Evolutionary conservation across 768 basidiomycete genomes (phyloP), one percentile per base, ranked within the genome.

Genomic region (Xerocomellus intermedius): DNA sequence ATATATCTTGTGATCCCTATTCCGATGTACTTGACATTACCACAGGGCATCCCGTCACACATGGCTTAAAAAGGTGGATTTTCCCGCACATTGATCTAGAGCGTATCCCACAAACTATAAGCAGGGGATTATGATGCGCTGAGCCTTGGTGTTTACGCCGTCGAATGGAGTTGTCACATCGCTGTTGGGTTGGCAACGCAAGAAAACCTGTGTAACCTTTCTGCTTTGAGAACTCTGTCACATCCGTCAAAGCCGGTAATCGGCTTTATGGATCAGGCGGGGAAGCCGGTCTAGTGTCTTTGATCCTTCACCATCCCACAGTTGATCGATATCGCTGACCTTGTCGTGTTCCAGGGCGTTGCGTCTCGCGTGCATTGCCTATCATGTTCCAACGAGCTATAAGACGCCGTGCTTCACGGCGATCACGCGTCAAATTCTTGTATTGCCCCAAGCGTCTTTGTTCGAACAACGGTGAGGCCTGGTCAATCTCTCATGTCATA

Each of bases 41-140:
- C 63, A 8, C 21, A 19, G 3, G 33, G 43, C 7, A 26, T 67
- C 8, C 52, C 52, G n/a, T 50, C 47, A 28, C 75, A 70, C 56
- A 56, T 70, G 22, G 14, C 16, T 46, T 64, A 6, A 32, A 69
- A 32, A 42, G 53, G 49, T 57, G 61, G 42, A 62, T 75, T 39
- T 74, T 64, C 45, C 71, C 73, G 3, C 75, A 75, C 48, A 72
- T 76, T 10, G 73, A 72, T 55, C 42, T 76, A 32, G 74, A 75
- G 55, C 73, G 73, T 49, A 48, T 76, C 24, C 46, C 60, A 10
- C 71, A 73, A 54, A 66, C 64, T 42, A 36, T 69, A 57, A 42
- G 52, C 56, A 59, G 74, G 0, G 60, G 74, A n/a, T 19, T 76
- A 71, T 10, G 30, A 32, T 32, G 30, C 21, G 57, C 53, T 71